Conservation (phyloP, 208 protist genomes). For the Sergeia podlipaevii region DNA sequence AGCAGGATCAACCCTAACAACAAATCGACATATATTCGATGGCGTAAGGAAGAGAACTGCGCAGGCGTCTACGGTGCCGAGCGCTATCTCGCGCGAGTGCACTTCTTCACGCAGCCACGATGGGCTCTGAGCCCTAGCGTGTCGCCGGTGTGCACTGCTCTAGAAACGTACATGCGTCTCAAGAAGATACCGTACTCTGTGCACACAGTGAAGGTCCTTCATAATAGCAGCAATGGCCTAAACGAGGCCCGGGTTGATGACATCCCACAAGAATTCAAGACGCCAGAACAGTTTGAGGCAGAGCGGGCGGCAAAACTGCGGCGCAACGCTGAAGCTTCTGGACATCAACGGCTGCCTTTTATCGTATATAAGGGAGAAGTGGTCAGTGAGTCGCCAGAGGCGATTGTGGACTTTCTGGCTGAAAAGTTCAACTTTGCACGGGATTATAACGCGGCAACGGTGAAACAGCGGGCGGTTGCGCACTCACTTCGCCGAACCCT, state of each 20-base stretch:
- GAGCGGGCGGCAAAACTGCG: not conserved
- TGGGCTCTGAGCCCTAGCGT: slow-evolving; percentile 30
- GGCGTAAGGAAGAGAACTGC: slow-evolving; percentile 2
- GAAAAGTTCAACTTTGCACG: slow-evolving; percentile 17
- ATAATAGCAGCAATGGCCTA: slow-evolving; percentile 8
- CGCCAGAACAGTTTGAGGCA: too few relatives aligned
- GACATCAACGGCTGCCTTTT: slow-evolving; percentile 19
- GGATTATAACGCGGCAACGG: slow-evolving; percentile 3
- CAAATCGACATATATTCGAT: not conserved
- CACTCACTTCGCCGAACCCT: slow-evolving; percentile 26
- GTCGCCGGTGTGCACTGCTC: slow-evolving; percentile 22
- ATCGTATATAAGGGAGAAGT: slow-evolving; percentile 25
- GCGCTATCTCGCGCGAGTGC: slow-evolving; percentile 12
- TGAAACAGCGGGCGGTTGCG: slow-evolving; percentile 26
- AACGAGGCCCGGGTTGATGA: not conserved
- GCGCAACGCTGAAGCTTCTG: slow-evolving; percentile 1
- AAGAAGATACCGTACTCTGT: slow-evolving; percentile 40
- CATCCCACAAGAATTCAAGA: slow-evolving; percentile 10
- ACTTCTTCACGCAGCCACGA: slow-evolving; percentile 35
- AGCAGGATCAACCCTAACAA: not conserved
- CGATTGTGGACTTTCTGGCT: slow-evolving; percentile 25
- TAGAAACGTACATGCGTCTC: slow-evolving; percentile 46
- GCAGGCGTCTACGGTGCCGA: not conserved
- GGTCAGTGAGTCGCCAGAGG: slow-evolving; percentile 3
- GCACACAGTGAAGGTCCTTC: slow-evolving; percentile 21